Evolutionary conservation across 345 rosid genomes (phyloP).

Genomic region (Pelargonium nanum): DNA sequence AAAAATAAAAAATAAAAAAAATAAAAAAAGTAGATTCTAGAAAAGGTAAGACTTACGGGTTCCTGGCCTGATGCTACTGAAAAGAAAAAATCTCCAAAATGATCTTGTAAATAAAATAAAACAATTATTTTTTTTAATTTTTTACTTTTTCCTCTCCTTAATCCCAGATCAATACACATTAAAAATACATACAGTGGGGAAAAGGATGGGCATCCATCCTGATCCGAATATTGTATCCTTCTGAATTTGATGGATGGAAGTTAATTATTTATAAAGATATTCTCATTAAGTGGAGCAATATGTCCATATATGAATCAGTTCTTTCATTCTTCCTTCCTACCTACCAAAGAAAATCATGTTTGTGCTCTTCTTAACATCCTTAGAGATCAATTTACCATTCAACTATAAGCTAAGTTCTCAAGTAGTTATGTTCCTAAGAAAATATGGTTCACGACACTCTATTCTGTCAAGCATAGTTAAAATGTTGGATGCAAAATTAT

Average conservation of each 20-base stretch:
- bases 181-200: neutral
- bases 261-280: neutral
- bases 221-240: neutral
- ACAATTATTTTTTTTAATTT: neutral
- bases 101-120: neutral
- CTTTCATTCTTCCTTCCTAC: neutral
- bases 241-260: neutral
- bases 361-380: neutral
- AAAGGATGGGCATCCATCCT: neutral
- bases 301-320: neutral
- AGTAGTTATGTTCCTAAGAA: neutral
- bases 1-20: too few relatives aligned
- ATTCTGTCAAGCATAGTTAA: neutral
- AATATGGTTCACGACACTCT: neutral
- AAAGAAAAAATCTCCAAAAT: neutral
- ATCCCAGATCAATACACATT: neutral
- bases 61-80: neutral
- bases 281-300: neutral
- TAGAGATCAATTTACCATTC: neutral
- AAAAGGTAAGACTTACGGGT: neutral
- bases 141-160: neutral
- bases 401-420: neutral
- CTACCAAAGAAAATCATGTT: neutral
- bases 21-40: neutral
- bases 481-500: neutral